These are phyloP conservation scores for Spongospora subterranea DNA, from an alignment of 208 protist genomes.

Conservation along the genomic window DNA sequence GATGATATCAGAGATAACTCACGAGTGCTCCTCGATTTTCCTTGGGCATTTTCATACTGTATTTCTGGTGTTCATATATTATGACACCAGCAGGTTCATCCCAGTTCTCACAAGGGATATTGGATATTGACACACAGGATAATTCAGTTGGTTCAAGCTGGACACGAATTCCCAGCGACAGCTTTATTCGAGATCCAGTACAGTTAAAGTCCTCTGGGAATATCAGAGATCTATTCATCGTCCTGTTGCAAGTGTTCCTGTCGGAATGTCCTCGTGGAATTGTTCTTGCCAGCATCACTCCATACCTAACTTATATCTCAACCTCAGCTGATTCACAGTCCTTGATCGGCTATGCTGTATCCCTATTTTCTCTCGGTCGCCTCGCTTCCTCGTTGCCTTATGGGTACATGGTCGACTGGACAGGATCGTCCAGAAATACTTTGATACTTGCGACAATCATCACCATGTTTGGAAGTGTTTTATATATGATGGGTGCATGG, in stretches of 20 bases:
- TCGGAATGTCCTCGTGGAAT: conserved; percentile 19
- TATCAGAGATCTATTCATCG: background rate
- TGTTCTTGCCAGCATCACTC: background rate
- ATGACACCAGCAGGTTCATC: too few species aligned
- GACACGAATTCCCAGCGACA: too few species aligned
- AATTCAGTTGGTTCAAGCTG: too few species aligned
- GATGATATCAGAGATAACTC: too few species aligned
- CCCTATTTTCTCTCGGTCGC: conserved; percentile 18
- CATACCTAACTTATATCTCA: background rate
- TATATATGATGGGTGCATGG: background rate
- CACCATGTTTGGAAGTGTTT: background rate
- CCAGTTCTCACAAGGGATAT: too few species aligned
- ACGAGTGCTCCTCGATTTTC: too few species aligned
- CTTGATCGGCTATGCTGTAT: background rate
- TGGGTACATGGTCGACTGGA: conserved; percentile 36
- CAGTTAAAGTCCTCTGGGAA: too few species aligned
- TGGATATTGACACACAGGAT: too few species aligned
- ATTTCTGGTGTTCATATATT: too few species aligned
- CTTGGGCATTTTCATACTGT: too few species aligned
- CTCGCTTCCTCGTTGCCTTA: background rate
- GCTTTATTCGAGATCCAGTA: too few species aligned
- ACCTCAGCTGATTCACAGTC: background rate
- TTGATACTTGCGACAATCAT: background rate
- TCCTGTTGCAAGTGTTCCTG: conserved; percentile 12
- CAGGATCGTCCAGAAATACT: background rate